Evolutionary conservation across 2,329 filamentous ascomycete species (phyloP).

Genomic region (Aspergillus brasiliensis): DNA sequence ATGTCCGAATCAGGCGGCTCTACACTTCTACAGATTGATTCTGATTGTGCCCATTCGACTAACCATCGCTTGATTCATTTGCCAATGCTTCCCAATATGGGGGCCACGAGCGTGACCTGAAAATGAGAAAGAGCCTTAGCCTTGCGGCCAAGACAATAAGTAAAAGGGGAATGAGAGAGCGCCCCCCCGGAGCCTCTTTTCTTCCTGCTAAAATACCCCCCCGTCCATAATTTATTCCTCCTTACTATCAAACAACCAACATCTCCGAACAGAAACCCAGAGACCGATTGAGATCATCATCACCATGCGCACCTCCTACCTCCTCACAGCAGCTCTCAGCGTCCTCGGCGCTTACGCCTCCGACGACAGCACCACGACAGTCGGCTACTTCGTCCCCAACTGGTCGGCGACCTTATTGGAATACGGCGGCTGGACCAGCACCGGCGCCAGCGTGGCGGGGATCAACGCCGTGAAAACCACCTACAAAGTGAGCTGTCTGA

Average conservation of each 20-base stretch:
- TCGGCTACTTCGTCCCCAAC: conserved; percentile 15
- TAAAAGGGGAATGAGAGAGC: no score
- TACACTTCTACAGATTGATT: no score
- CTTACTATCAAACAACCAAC: no score
- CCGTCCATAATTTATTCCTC: no score
- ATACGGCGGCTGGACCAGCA: conserved; percentile 21
- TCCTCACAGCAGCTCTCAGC: not conserved
- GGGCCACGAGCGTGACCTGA: no score
- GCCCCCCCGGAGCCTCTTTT: no score
- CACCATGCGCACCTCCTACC: conserved; percentile 4
- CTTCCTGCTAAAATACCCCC: no score
- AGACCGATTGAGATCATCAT: not conserved
- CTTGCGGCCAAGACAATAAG: no score
- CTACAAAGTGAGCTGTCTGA: conserved; percentile 26
- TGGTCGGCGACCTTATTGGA: not conserved
- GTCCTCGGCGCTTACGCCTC: not conserved
- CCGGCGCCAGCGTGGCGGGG: conserved; percentile 24
- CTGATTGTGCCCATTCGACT: no score
- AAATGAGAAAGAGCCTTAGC: no score
- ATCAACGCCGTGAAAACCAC: conserved; percentile 25
- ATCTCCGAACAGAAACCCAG: not conserved
- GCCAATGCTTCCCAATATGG: no score
- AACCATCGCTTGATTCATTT: no score
- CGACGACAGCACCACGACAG: conserved; percentile 13
- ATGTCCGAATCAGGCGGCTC: not conserved